Evolutionary conservation across 257 asterid genomes (phyloP), one percentile per base, ranked within the genome.

Genomic region (Osmanthus fragrans): DNA sequence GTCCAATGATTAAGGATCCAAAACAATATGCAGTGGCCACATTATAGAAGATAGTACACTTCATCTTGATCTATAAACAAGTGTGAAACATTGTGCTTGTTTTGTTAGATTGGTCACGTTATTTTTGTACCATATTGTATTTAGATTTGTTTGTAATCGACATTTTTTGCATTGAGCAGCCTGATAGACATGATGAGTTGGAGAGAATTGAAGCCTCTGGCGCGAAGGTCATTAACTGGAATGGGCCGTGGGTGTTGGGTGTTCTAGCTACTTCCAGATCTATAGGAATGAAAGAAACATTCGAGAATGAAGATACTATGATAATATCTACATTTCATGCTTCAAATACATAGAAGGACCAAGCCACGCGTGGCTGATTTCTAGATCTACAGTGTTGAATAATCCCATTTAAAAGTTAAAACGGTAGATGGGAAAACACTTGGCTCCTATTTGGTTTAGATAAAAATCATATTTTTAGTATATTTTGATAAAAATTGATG

Each of bases 191-290:
- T 25, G 27, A 1, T 25, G 27, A 25, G 27, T 25, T 25, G 0
- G 27, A 25, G 27, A 25, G 27, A 25, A 25, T 25, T 25, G 27
- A 92, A 87, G 84, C n/a, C 0, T 75, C 72, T 9, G 96, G 97
- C 19, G 97, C 96, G 19, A 92, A 82, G 71, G 96, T 92, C 54
- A 84, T 90, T 32, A 82, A 92, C 25, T 90, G 96, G 97, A 83
- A 92, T 25, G 97, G 94, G 8, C 84, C 85, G 0, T 80, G 96
- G 70, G 93, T 92, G 1, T 81, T 85, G 0, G 96, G 97, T 13
- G 97, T 90, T 33, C 94, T 92, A 34, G 89, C 97, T 32, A 92
- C 94, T 25, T 90, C 97, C 33, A 85, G 97, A 85, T 88, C 97
- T 9, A 87, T 92, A 79, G 97, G 97, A 90, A 83, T 58, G 76